These are phyloP conservation scores for Rhizopogon rudus DNA, from an alignment of 768 basidiomycete species.

Conservation along the genomic window DNA sequence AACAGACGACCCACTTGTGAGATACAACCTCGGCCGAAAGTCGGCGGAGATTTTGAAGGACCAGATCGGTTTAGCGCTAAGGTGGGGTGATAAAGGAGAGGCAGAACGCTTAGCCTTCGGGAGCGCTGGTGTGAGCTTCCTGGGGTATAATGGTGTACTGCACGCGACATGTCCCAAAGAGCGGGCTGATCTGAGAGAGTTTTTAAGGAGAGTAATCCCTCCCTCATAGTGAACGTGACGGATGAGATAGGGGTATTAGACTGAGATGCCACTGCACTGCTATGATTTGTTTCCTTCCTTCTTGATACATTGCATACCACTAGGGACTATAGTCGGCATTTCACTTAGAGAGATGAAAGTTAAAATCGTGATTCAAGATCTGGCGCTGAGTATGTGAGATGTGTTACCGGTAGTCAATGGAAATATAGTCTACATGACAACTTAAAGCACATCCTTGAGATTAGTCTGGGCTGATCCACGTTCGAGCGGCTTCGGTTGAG, in stretches of 20 bases:
- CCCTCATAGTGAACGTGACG: slow-evolving; percentile 21
- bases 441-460: slow-evolving; percentile 55
- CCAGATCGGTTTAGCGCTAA: slow-evolving; percentile 39
- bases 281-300: background rate
- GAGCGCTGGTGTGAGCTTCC: slow-evolving; percentile 55
- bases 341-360: background rate
- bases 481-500: slow-evolving; percentile 61
- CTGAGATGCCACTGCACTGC: background rate
- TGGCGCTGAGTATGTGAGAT: background rate
- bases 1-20: slow-evolving; percentile 68
- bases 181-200: slow-evolving; percentile 62
- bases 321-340: background rate
- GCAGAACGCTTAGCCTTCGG: background rate
- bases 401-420: background rate
- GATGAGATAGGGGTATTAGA: background rate
- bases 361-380: background rate
- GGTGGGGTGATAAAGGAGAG: background rate
- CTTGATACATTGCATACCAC: background rate
- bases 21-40: slow-evolving; percentile 43
- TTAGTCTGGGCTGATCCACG: slow-evolving; percentile 58
- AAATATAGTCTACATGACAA: background rate
- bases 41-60: slow-evolving; percentile 56
- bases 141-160: slow-evolving; percentile 59
- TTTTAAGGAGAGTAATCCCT: slow-evolving; percentile 65
- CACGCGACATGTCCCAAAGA: slow-evolving; percentile 66